Evolutionary conservation across 768 basidiomycete species (phyloP).

Genomic region (Mrakia hoshinonis): DNA sequence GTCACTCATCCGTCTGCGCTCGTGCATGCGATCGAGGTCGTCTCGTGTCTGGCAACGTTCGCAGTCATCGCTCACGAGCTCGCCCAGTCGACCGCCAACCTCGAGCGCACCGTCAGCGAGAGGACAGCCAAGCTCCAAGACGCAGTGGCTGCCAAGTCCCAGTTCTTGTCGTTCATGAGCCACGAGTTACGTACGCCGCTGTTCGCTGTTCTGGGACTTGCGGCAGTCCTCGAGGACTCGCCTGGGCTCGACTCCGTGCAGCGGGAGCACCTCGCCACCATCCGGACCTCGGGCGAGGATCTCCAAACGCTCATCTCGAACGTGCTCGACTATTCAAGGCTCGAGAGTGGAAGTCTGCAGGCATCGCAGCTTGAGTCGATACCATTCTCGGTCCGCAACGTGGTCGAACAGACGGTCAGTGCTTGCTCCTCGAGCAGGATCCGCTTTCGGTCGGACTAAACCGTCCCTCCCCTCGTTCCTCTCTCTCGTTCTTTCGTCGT

Average conservation of each 20-base stretch:
- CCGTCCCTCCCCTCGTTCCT: neutral
- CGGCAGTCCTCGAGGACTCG: constrained; percentile 18
- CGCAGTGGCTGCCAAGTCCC: constrained; percentile 1
- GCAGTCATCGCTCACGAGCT: constrained; percentile 6
- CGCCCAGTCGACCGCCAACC: neutral
- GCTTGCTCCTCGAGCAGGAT: neutral
- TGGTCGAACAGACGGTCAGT: neutral
- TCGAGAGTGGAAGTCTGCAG: constrained; percentile 6
- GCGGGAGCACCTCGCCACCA: constrained; percentile 15
- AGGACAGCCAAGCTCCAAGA: neutral
- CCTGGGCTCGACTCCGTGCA: neutral
- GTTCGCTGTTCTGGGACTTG: constrained; percentile 18
- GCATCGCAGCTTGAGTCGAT: constrained; percentile 1
- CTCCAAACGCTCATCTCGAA: constrained; percentile 23
- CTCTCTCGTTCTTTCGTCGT: no score
- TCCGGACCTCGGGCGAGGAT: constrained; percentile 19
- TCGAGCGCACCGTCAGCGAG: neutral
- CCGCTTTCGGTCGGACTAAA: no score
- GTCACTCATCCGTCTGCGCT: no score
- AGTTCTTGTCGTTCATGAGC: constrained; percentile 11
- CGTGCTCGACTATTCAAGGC: constrained; percentile 9
- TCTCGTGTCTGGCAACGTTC: constrained; percentile 10
- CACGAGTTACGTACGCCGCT: constrained; percentile 24
- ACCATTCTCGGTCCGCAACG: constrained; percentile 7
- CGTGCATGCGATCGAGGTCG: constrained; percentile 3